Evolutionary conservation across 2,329 filamentous ascomycete genomes (phyloP).

Genomic region (Leptoxyphium fumago): DNA sequence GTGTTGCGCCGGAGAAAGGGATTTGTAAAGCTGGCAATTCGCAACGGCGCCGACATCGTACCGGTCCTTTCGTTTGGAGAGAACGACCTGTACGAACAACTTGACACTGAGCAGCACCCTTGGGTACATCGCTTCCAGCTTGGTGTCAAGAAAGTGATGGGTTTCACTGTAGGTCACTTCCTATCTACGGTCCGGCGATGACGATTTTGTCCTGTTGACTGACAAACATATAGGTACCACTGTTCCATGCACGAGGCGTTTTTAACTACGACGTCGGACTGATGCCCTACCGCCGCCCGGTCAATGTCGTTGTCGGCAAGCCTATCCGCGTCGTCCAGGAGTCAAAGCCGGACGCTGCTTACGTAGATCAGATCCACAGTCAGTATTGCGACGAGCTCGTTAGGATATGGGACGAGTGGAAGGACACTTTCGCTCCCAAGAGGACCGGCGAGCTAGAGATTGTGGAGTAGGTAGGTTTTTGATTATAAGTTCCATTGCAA

Average conservation of each 20-base stretch:
- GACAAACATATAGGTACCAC: conserved; percentile 48
- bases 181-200: neutral
- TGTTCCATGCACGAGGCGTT: conserved; percentile 78
- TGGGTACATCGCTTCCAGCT: conserved; percentile 69
- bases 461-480: conserved; percentile 31
- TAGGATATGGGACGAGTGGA: conserved; percentile 62
- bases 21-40: conserved; percentile 84
- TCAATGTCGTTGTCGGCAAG: conserved; percentile 79
- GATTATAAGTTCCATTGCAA: too few species aligned
- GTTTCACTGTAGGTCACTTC: conserved; percentile 50
- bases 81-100: conserved; percentile 89
- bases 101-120: conserved; percentile 63
- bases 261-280: conserved; percentile 97
- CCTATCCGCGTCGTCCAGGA: conserved; percentile 57
- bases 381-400: conserved; percentile 63
- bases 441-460: conserved; percentile 53
- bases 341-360: conserved; percentile 52
- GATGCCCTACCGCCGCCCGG: conserved; percentile 77
- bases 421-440: conserved; percentile 55
- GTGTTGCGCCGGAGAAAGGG: conserved; percentile 76
- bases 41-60: conserved; percentile 84
- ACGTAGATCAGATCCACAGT: conserved; percentile 67
- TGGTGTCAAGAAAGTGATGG: conserved; percentile 68
- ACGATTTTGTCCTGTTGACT: neutral
- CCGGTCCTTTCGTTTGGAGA: conserved; percentile 88